phyloP scores from a whole-genome alignment of 2,329 filamentous ascomycete species.

The Colletotrichum graminicola region DNA sequence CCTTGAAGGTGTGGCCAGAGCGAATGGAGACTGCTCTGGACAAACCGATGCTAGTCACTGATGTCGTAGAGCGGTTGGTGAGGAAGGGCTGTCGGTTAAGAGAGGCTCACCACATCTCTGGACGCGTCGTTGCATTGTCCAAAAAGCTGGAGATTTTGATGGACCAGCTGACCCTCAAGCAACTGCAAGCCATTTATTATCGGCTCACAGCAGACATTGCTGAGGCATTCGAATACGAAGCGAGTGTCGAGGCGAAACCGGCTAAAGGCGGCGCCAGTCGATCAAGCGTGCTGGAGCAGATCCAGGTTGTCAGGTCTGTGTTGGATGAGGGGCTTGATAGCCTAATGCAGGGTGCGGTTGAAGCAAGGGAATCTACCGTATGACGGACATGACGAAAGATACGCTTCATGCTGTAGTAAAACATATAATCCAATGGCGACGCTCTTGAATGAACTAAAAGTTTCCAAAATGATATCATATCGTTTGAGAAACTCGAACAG shows the following conservation, averaged over 20 bases:
- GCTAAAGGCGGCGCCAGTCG: conserved; percentile 78
- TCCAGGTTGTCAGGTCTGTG: conserved; percentile 58
- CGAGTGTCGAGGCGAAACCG: conserved; percentile 77
- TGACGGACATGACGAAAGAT: too few species aligned
- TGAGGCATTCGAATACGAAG: conserved; percentile 77
- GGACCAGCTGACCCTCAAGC: not conserved
- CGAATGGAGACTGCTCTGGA: conserved; percentile 79
- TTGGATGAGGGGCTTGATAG: conserved; percentile 45
- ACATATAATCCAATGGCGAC: too few species aligned
- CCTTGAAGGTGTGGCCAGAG: conserved; percentile 73
- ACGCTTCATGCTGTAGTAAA: too few species aligned
- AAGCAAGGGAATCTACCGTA: not conserved
- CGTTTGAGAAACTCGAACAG: too few species aligned
- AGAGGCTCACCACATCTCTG: conserved; percentile 83
- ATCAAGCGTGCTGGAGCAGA: conserved; percentile 72
- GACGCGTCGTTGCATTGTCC: conserved; percentile 76
- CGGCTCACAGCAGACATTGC: conserved; percentile 70
- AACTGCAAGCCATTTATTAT: not conserved
- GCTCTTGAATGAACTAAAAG: too few species aligned
- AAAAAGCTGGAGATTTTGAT: conserved; percentile 69
- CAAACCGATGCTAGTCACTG: conserved; percentile 81
- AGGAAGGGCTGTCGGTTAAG: conserved; percentile 78
- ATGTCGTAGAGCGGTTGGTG: conserved; percentile 73
- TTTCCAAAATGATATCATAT: too few species aligned
- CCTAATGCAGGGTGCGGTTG: not conserved